Conservation (phyloP, 768 basidiomycete species). For the Cystobasidium ongulense region DNA sequence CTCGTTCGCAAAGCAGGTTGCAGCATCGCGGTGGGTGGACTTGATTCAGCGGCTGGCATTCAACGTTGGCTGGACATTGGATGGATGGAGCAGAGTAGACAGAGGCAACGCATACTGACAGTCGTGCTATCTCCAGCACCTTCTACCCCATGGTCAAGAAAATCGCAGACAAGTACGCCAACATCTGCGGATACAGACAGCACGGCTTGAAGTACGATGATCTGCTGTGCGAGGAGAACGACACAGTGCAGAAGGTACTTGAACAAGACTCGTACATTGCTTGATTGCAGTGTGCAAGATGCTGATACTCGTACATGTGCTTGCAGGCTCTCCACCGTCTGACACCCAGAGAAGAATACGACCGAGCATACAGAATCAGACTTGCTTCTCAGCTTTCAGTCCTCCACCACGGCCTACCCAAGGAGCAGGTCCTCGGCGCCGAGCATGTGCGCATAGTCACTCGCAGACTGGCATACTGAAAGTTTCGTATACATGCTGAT, state of each 20-base stretch:
- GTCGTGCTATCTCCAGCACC: slow-evolving; percentile 49
- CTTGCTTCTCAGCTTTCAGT: slow-evolving; percentile 61
- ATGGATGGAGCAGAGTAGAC: neutral
- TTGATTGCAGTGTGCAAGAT: neutral
- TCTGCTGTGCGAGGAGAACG: slow-evolving; percentile 74
- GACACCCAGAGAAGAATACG: slow-evolving; percentile 69
- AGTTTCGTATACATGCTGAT: too few species aligned
- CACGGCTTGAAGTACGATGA: slow-evolving; percentile 82
- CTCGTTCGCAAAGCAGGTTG: slow-evolving; percentile 9
- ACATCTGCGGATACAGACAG: slow-evolving; percentile 71
- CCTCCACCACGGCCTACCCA: slow-evolving; percentile 68
- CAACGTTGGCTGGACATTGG: neutral
- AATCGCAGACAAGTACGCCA: slow-evolving; percentile 71
- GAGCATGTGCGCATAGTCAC: slow-evolving; percentile 55
- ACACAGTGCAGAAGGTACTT: slow-evolving; percentile 65
- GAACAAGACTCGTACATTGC: neutral
- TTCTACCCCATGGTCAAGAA: slow-evolving; percentile 65
- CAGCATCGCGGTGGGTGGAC: neutral
- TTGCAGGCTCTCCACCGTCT: slow-evolving; percentile 72
- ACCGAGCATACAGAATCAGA: slow-evolving; percentile 83
- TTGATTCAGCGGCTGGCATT: neutral
- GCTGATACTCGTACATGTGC: neutral
- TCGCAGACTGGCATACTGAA: too few species aligned
- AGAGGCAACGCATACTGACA: neutral
- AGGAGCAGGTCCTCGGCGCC: slow-evolving; percentile 67